These are phyloP conservation scores for Aspergillus ochraceus DNA, from an alignment of 2,329 filamentous ascomycete species.

Conservation along the genomic window DNA sequence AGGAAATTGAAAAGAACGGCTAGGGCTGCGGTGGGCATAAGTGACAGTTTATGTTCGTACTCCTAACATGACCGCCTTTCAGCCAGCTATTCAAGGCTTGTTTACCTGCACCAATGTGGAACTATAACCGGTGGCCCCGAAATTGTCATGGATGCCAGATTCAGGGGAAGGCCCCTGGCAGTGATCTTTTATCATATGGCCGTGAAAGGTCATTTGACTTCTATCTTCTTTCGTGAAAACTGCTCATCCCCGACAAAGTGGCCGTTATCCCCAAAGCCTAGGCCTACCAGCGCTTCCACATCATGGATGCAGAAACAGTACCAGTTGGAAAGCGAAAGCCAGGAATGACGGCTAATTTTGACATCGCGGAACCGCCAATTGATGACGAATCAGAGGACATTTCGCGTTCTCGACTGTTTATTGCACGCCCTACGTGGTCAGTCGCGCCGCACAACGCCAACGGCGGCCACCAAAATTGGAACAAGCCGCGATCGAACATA, in stretches of 20 bases:
- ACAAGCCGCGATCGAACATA: constrained; percentile 2
- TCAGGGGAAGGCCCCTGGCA: not conserved
- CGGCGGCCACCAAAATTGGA: not conserved
- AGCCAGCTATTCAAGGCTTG: not conserved
- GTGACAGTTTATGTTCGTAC: no score
- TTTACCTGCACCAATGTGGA: not conserved
- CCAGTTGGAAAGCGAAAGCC: not conserved
- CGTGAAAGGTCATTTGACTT: no score
- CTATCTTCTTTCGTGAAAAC: no score
- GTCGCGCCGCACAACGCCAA: not conserved
- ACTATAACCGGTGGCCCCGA: not conserved
- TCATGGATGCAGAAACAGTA: not conserved
- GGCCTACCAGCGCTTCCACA: no score
- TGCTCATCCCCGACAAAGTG: no score
- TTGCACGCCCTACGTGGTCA: not conserved
- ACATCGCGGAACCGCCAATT: not conserved
- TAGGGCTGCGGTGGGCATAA: no score
- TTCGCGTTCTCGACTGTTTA: not conserved
- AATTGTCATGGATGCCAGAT: not conserved
- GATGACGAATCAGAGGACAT: not conserved
- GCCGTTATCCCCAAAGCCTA: no score
- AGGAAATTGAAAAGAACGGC: no score
- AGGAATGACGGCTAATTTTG: not conserved
- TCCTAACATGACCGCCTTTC: no score
- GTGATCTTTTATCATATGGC: no score